A percentile compares a stretch with the other conserved stretches of the same genome.
Conservation (phyloP, 2,329 filamentous ascomycete genomes). For the Escovopsis sp. region DNA sequence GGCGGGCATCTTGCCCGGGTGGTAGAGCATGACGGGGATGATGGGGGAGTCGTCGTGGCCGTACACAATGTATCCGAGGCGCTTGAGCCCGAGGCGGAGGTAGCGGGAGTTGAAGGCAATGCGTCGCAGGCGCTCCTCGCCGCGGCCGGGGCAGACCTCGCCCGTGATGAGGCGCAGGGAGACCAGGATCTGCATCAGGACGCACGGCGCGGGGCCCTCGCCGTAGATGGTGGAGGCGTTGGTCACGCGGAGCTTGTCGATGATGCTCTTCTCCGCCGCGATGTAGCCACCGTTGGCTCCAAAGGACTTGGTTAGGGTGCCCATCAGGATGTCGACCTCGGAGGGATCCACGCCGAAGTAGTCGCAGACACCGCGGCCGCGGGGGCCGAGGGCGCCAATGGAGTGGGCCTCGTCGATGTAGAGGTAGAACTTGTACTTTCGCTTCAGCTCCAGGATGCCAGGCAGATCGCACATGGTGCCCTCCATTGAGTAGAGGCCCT, state of each 20-base stretch:
- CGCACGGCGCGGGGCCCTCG: constrained; percentile 74
- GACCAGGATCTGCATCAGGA: constrained; percentile 80
- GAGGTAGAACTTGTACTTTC: constrained; percentile 91
- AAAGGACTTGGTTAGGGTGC: constrained; percentile 95
- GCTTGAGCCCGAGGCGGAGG: constrained; percentile 91
- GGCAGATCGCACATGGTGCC: constrained; percentile 98
- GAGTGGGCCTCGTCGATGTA: constrained; percentile 97
- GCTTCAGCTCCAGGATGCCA: constrained; percentile 71
- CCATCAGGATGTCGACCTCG: constrained; percentile 93
- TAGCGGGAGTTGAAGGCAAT: constrained; percentile 98
- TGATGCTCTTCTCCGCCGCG: constrained; percentile 74
- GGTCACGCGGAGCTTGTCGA: constrained; percentile 75
- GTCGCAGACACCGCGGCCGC: constrained; percentile 86
- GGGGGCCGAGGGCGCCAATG: constrained; percentile 78
- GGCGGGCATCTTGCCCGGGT: constrained; percentile 96
- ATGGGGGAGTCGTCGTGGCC: constrained; percentile 97
- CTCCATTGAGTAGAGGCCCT: constrained; percentile 98
- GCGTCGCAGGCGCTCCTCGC: constrained; percentile 86
- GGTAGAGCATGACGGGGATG: constrained; percentile 85
- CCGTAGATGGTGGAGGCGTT: constrained; percentile 81
- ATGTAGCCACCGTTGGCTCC: constrained; percentile 96
- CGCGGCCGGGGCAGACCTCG: constrained; percentile 77
- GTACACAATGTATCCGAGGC: constrained; percentile 90
- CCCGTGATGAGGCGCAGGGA: constrained; percentile 82
- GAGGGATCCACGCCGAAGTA: constrained; percentile 85